These are phyloP conservation scores for Fusarium armeniacum DNA, from an alignment of 2,329 filamentous ascomycete genomes.

Conservation along the genomic window DNA sequence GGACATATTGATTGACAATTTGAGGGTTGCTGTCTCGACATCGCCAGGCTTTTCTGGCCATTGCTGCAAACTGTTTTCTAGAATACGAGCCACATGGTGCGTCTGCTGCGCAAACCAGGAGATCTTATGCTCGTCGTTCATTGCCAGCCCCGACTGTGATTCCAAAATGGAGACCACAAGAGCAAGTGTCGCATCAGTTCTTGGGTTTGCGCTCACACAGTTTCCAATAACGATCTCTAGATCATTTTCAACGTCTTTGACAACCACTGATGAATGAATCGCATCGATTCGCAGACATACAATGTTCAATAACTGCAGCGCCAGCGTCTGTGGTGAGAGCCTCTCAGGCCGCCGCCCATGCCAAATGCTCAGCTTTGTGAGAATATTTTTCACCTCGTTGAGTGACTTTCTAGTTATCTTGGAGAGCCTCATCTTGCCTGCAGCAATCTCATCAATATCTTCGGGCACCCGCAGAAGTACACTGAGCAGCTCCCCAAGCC, in stretches of 20 bases:
- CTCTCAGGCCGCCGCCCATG: slow-evolving; percentile 62
- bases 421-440: slow-evolving; percentile 77
- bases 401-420: slow-evolving; percentile 72
- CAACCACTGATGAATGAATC: slow-evolving; percentile 48
- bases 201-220: slow-evolving; percentile 36
- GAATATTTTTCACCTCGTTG: slow-evolving; percentile 64
- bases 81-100: slow-evolving; percentile 51
- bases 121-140: slow-evolving; percentile 41
- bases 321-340: slow-evolving; percentile 74
- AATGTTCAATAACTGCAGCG: slow-evolving; percentile 72
- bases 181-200: slow-evolving; percentile 57
- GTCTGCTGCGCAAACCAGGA: slow-evolving; percentile 49
- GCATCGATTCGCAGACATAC: slow-evolving; percentile 51
- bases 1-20: slow-evolving; percentile 86
- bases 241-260: slow-evolving; percentile 50
- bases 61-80: slow-evolving; percentile 48
- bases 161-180: slow-evolving; percentile 60
- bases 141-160: slow-evolving; percentile 52
- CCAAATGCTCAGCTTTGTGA: slow-evolving; percentile 73
- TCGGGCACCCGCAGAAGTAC: slow-evolving; percentile 66
- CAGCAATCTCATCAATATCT: slow-evolving; percentile 72
- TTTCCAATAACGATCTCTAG: slow-evolving; percentile 47
- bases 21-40: slow-evolving; percentile 52
- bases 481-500: slow-evolving; percentile 67
- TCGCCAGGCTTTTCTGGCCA: slow-evolving; percentile 52